Evolutionary conservation across 148 eudicot species (phyloP), one percentile per base, ranked within the genome.

Genomic region (Vaccinium myrtillus): DNA sequence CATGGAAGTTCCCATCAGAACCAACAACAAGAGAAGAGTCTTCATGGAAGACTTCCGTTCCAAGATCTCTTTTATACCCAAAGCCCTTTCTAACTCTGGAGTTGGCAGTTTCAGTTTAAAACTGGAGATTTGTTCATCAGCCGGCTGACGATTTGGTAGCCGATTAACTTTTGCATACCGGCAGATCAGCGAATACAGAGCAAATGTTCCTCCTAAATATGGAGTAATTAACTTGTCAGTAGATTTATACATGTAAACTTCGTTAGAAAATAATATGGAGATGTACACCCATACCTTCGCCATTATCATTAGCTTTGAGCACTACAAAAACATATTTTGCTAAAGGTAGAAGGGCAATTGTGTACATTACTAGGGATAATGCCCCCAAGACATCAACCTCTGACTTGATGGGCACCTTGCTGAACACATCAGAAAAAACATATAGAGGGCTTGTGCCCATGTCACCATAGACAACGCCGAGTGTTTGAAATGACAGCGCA

Each of bases 391-490:
- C 87, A 81, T 97, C 99, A 46, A 93, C 90, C 8, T 97, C 98
- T 50, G 98, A 90, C 79, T 92, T 91, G 61, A 97, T 93, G 58
- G 90, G 86, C 81, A 97, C 98, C 87, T 97, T 97, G 92, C 95
- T 94, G 88, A 97, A 97, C 65, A 97, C 98, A 81, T 93, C 96
- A 30, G 92, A 84, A 83, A 97, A 95, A 74, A 95, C 99, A 85
- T 97, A 97, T 39, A 97, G 81, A 69, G 99, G 99, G 87, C 99
- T 97, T 12, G 98, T 97, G 59, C 99, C 99, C 98, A 97, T 81
- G 80, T 97, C 98, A 71, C 99, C 99, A 87, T 97, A 97, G 13
- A 97, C 99, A 25, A 97, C 99, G 69, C 99, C 99, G 53, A 97
- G 96, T 25, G 99, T 97, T 91, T 97, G 99, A 88, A 97, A 97